Percentiles rank a stretch among this genome's conserved stretches.
Conservation (phyloP, 1,284 basidiomycete genomes). For the Rhodotorula sp. region DNA sequence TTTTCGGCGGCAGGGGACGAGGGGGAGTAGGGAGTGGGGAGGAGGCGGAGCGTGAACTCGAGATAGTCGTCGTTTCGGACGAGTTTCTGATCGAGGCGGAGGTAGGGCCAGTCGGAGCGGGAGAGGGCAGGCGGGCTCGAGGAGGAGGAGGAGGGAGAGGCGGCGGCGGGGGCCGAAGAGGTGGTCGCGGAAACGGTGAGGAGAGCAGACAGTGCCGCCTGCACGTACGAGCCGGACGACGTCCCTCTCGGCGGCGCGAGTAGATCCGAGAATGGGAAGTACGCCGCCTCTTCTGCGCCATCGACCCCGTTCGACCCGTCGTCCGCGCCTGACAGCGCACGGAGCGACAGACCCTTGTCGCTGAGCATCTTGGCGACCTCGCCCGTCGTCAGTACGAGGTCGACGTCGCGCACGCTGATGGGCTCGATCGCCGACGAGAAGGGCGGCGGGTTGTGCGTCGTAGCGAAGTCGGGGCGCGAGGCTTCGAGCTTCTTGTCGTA, state of each 20-base stretch:
- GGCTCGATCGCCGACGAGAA: slow-evolving; percentile 45
- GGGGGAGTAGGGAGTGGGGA: slow-evolving; percentile 1
- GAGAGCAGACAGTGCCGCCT: slow-evolving; percentile 63
- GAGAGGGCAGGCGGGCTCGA: slow-evolving; percentile 48
- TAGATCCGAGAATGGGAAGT: slow-evolving; percentile 58
- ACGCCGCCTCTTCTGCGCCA: slow-evolving; percentile 24
- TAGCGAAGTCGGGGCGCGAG: slow-evolving; percentile 85
- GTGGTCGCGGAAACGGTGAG: slow-evolving; percentile 40
- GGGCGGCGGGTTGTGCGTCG: slow-evolving; percentile 49
- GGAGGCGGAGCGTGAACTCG: slow-evolving; percentile 61
- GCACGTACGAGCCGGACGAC: slow-evolving; percentile 91
- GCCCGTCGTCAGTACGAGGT: slow-evolving; percentile 96
- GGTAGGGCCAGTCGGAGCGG: slow-evolving; percentile 55
- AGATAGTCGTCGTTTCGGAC: slow-evolving; percentile 67
- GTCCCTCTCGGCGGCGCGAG: slow-evolving; percentile 76
- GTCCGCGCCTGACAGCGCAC: slow-evolving; percentile 49
- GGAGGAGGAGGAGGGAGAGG: neutral
- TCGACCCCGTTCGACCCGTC: neutral
- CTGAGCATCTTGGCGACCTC: slow-evolving; percentile 85
- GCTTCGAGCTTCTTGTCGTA: slow-evolving; percentile 99
- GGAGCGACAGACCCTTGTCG: slow-evolving; percentile 78
- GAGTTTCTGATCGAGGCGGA: slow-evolving; percentile 60
- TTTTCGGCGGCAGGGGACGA: neutral
- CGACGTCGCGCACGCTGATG: slow-evolving; percentile 82
- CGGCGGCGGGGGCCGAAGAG: slow-evolving; percentile 35